phyloP scores from a whole-genome alignment of 345 rosid genomes.

The Balakata baccata region DNA sequence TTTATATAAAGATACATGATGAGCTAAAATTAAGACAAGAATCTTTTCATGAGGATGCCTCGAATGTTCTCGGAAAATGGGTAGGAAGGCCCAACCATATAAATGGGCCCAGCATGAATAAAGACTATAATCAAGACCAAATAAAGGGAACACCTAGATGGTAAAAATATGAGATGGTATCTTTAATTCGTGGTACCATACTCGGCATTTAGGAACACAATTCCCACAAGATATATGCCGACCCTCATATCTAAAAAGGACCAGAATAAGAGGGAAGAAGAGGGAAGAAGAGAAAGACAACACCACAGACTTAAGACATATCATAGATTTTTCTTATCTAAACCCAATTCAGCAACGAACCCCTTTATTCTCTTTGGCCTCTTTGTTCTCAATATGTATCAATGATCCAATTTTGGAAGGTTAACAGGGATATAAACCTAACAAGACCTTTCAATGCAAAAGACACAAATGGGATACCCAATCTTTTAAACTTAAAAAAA shows the following conservation, averaged over 20 bases:
- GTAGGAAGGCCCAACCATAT: not conserved
- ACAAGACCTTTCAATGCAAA: not conserved
- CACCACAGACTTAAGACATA: not conserved
- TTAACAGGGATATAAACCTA: not conserved
- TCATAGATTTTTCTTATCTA: too few species aligned
- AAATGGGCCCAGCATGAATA: not conserved
- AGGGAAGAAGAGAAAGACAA: not conserved
- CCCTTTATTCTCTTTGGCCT: too few species aligned
- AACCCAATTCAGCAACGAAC: too few species aligned
- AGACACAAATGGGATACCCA: not conserved
- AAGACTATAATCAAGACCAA: not conserved
- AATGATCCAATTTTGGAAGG: too few species aligned
- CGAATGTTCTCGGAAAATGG: not conserved
- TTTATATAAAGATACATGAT: too few species aligned
- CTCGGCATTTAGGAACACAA: not conserved
- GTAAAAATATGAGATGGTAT: not conserved
- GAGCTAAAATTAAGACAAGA: not conserved
- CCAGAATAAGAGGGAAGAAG: not conserved
- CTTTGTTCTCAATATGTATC: too few species aligned
- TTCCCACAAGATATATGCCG: not conserved
- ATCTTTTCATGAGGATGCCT: not conserved
- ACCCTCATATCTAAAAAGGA: not conserved
- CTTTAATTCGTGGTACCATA: not conserved
- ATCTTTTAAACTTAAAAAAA: not conserved
- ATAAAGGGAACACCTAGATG: too few species aligned